Evolutionary conservation across 495 filamentous ascomycete species (phyloP), one percentile per base, ranked within the genome.

Genomic region (Opeltia flavorubescens): DNA sequence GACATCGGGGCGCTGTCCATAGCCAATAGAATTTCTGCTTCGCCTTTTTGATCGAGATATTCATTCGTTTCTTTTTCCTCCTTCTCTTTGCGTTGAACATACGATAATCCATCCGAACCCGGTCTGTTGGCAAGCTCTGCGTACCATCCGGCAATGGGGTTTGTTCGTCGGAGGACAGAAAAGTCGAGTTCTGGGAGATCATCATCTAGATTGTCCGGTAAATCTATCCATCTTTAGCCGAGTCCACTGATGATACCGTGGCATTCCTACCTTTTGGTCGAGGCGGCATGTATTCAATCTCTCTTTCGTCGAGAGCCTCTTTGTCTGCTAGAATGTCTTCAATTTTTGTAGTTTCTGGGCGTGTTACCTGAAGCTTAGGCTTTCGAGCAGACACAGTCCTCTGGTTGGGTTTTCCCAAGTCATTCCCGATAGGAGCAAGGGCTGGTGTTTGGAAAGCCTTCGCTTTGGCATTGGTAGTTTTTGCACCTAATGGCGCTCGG

Each of bases 401-500:
- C 26, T 66, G 70, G 29, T 64, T 64, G 2, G 66, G 69, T 55
- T 67, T 72, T 40, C 63, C 64, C 26, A 62, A 57, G 51, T 75
- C 70, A 46, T 62, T 55, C n/a, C 61, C 65, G 31, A 62, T 66
- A 27, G 56, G 52, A 30, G 66, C 64, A 8, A 69, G 69, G 24
- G 66, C 74, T 1, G 78, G 78, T 4, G 77, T 86, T 53, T 81
- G 77, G 30, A 80, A 71, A 4, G 72, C 72, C 56, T 71, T 84
- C 43, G 84, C 73, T 67, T 91, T 95, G 33, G 83, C 84, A 64
- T 99, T 99, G 35, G 91, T 95, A 0, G 89, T 96, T 64, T 99
- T 99, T 68, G 80, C 73, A 30, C 93, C 93, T 43, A 95, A 65
- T 3, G 85, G 81, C 31, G 91, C 88, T 50, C 87, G 80, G 39